phyloP scores from a whole-genome alignment of 2,329 filamentous ascomycete genomes.

The Xylariaceae sp. region DNA sequence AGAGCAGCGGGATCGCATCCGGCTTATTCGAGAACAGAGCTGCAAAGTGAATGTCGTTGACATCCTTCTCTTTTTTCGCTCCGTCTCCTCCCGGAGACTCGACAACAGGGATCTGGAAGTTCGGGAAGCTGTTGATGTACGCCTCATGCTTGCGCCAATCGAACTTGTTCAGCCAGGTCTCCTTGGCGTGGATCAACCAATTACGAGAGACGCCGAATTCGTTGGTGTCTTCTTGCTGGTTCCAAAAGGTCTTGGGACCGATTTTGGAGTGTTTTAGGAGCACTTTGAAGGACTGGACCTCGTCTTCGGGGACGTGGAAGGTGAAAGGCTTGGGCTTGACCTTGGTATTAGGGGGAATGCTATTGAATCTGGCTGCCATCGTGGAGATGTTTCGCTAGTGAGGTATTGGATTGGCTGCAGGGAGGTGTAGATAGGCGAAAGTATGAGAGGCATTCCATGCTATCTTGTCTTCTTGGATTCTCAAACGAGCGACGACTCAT shows the following conservation, averaged over 20 bases:
- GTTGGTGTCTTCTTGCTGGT: slow-evolving; percentile 1
- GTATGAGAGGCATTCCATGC: too few species aligned
- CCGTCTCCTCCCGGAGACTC: too few species aligned
- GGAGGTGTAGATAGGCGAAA: too few species aligned
- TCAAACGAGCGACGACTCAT: too few species aligned
- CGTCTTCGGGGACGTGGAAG: neutral
- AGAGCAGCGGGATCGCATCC: neutral
- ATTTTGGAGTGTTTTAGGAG: slow-evolving; percentile 1
- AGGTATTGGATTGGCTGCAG: too few species aligned
- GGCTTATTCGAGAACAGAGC: slow-evolving; percentile 4
- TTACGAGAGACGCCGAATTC: slow-evolving; percentile 4
- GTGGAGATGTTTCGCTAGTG: too few species aligned
- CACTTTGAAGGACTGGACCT: neutral
- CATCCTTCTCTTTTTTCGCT: slow-evolving; percentile 1
- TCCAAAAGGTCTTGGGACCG: slow-evolving; percentile 2
- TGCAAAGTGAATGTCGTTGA: slow-evolving; percentile 1
- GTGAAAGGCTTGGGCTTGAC: neutral
- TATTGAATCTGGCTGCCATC: neutral
- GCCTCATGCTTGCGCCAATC: slow-evolving; percentile 7
- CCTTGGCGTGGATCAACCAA: slow-evolving; percentile 9
- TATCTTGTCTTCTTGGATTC: too few species aligned
- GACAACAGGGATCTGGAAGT: slow-evolving; percentile 3
- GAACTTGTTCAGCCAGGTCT: slow-evolving; percentile 4
- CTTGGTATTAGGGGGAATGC: neutral
- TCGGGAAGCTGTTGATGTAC: slow-evolving; percentile 7